Base-by-base conservation (phyloP, 148 eudicot genomes). In the Heliamphora exappendiculata region DNA sequence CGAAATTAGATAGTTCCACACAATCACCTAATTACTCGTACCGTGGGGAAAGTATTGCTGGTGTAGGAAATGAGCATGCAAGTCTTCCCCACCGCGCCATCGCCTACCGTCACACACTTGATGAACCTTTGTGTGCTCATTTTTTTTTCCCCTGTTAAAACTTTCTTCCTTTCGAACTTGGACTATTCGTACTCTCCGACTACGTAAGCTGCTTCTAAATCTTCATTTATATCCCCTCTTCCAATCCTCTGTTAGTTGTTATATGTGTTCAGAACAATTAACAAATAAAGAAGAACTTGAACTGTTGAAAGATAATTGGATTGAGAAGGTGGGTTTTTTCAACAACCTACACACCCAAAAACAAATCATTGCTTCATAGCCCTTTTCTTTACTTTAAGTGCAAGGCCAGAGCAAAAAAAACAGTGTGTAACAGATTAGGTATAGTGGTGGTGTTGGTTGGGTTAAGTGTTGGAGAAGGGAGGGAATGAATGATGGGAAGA, bases 21-120 rank as follows among this genome's bases (percentile, higher is more conserved):
- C 16, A 9, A 10, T 16, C 34, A 11, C 24, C 34, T 12, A 26
- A 33, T 10, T 42, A 65, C 16, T 53, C 65, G 0, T 85, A 85
- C 87, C 80, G 85, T 85, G 3, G 87, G 87, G 33, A 85, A 85
- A 31, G 87, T 73, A 70, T 85, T 85, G 79, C 85, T 85, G 7
- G 87, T 85, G 72, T 85, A 85, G 34, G 87, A 85, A 63, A 85
- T 85, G 63, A 85, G 85, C 87, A 85, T 68, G 58, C 83, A 85
- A 0, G 87, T 85, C 72, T 85, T 85, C 45, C 87, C 87, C 4
- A 85, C 87, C 11, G 87, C 87, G 6, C 87, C 87, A 77, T 85
- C 87, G 37, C 87, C 87, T 31, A 85, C 85, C 0, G 87, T 85
- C 10, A 85, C 87, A 59, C 87, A 82, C 76, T 85, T 85, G 81